Base-by-base conservation (phyloP, 345 rosid genomes). In the Eucalyptus decipiens region DNA sequence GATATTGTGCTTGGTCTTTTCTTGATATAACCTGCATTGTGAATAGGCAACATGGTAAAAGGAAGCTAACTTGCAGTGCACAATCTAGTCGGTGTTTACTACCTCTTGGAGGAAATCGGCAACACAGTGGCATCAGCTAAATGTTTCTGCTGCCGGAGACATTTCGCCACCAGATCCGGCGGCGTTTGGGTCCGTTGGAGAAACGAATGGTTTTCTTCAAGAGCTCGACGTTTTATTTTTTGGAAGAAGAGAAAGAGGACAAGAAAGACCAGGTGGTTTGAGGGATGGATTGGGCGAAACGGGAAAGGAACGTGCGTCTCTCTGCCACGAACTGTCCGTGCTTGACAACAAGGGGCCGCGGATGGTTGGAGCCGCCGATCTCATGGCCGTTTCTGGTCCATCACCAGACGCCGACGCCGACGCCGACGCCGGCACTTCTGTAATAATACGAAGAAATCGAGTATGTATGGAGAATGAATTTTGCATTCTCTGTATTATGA, bases 51-150 rank as follows among this genome's bases (percentile, higher is more conserved):
- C 45, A 6, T n/a, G 56, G 19, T 28, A 37, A 52, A 52, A 56
- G 26, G 47, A 87, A 32, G 69, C n/a, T 37, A 87, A 28, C 48
- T 62, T 30, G 69, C 49, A 4, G 34, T 15, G 32, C 15, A 21
- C 43, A 45, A 56, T 24, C 34, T 40, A 83, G 26, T 26, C 62
- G 42, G 50, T 11, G n/a, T 43, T 16, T 10, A 9, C 52, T 90
- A 89, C 97, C 94, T 95, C 97, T 60, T 95, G 97, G 62, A 96
- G 93, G 88, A 94, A 96, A 88, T 96, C 95, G 11, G 94, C 94
- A 9, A 94, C 94, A 90, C 87, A 9, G 96, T 95, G 30, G 96
- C 92, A 81, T 95, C 93, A 23, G 93, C 92, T 40, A 93, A 60
- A 47, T 95, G 98, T 87, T 56, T 23, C 30, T 24, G 30, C 30